phyloP scores from a whole-genome alignment of 768 basidiomycete genomes.

The Leccinum variicolor region DNA sequence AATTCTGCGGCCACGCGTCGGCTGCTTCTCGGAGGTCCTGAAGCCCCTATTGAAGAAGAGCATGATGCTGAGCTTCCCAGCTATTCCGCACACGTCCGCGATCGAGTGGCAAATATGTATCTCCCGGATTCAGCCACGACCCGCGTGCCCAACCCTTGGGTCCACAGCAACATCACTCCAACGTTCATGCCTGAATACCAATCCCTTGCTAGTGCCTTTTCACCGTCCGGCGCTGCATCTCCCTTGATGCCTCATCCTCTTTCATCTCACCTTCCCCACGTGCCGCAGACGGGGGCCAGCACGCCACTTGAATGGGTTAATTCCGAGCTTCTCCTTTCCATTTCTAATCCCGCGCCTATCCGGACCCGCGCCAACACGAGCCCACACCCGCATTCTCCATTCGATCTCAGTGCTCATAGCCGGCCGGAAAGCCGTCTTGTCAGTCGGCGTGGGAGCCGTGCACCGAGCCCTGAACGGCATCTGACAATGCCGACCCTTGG shows the following conservation, averaged over 20 bases:
- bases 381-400: slow-evolving; percentile 18
- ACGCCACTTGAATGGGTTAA: slow-evolving; percentile 76
- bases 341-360: slow-evolving; percentile 40
- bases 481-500: slow-evolving; percentile 8
- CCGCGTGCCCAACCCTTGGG: slow-evolving; percentile 65
- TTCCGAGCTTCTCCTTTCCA: slow-evolving; percentile 74
- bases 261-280: slow-evolving; percentile 35
- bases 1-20: slow-evolving; percentile 75
- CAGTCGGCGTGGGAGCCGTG: slow-evolving; percentile 44
- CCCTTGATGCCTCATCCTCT: slow-evolving; percentile 36
- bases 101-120: slow-evolving; percentile 81
- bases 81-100: slow-evolving; percentile 85
- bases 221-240: slow-evolving; percentile 36
- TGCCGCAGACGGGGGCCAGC: slow-evolving; percentile 40
- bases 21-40: slow-evolving; percentile 37
- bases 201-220: slow-evolving; percentile 17
- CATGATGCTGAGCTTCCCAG: slow-evolving; percentile 80
- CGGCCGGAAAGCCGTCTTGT: slow-evolving; percentile 22
- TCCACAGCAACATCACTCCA: slow-evolving; percentile 40
- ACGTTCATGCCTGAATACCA: slow-evolving; percentile 21
- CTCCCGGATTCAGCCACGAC: slow-evolving; percentile 60
- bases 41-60: slow-evolving; percentile 41
- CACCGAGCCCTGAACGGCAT: slow-evolving; percentile 56
- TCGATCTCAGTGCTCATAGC: slow-evolving; percentile 22
- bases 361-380: slow-evolving; percentile 13